Evolutionary conservation across 495 filamentous ascomycete species (phyloP).

Genomic region (Penicillium diatomitis): DNA sequence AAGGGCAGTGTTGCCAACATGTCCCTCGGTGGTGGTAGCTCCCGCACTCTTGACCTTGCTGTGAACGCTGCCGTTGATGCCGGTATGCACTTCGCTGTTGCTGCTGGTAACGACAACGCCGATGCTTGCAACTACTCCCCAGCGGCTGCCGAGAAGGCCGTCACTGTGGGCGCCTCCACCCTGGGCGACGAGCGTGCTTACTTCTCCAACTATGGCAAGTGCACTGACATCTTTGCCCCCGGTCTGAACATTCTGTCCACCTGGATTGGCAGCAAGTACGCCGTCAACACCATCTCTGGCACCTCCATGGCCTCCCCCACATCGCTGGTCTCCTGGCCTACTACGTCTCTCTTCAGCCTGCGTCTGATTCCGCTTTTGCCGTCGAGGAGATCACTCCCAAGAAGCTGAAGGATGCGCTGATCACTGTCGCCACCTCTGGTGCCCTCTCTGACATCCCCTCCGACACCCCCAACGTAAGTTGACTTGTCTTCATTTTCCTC

Average conservation of each 20-base stretch:
- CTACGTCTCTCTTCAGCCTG: slow-evolving; percentile 90
- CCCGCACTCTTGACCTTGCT: slow-evolving; percentile 74
- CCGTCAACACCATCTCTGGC: slow-evolving; percentile 96
- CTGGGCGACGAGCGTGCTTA: slow-evolving; percentile 94
- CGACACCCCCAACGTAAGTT: slow-evolving; percentile 69
- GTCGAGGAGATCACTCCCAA: slow-evolving; percentile 84
- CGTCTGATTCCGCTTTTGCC: slow-evolving; percentile 78
- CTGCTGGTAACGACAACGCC: slow-evolving; percentile 95
- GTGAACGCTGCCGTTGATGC: slow-evolving; percentile 88
- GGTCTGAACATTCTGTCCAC: slow-evolving; percentile 95
- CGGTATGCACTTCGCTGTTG: slow-evolving; percentile 94
- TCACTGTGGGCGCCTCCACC: slow-evolving; percentile 94
- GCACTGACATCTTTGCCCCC: slow-evolving; percentile 98
- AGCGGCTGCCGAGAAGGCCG: slow-evolving; percentile 80
- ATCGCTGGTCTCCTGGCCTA: slow-evolving; percentile 95
- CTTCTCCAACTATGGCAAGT: slow-evolving; percentile 99
- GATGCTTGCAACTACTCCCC: slow-evolving; percentile 99
- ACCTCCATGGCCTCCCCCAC: slow-evolving; percentile 99
- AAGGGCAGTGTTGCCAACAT: slow-evolving; percentile 99
- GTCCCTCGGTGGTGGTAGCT: slow-evolving; percentile 96
- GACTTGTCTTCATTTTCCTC: no score
- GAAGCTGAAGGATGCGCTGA: slow-evolving; percentile 84
- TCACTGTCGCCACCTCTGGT: slow-evolving; percentile 72
- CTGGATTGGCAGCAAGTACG: slow-evolving; percentile 93
- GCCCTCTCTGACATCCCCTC: slow-evolving; percentile 75